Base-by-base conservation (phyloP, 202 grass and related monocot species). In the Elaeis oleifera region DNA sequence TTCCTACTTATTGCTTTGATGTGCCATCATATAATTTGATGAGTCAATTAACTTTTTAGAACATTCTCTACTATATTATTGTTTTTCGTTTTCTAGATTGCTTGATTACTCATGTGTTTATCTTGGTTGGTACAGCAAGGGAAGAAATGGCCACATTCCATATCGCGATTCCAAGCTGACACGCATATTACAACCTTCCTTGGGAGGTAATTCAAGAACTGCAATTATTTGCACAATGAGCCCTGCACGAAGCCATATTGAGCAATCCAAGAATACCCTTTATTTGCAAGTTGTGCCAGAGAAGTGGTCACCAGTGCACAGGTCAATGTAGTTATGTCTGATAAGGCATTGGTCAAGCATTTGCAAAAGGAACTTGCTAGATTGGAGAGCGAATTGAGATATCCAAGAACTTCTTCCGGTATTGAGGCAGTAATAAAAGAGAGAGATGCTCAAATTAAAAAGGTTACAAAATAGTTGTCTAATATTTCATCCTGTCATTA, bases 141-240 rank as follows among this genome's bases (percentile, higher is more conserved):
- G 79, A 61, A 90, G 76, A 32, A 95, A 79, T 67, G 78, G 72
- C 5, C 90, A 95, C 61, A 80, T 95, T 79, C 90, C 90, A 0
- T 95, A 90, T 58, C 80, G 90, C 79, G 90, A 95, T 74, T 95
- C 90, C 9, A 95, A 95, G 63, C 69, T 95, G 64, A 95, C 90
- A 49, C 77, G 90, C 19, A 90, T 95, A 79, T 71, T 95, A 50
- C 90, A 95, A 50, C 83, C 81, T 11, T 95, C 80, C 69, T 81
- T 95, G 75, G 90, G 90, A 57, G 90, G 90, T 53, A 95, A 95
- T 78, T 80, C 90, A 67, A 83, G 90, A 80, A 95, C 90, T 22
- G 90, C 80, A 4, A 84, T 95, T 65, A 90, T 95, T 23, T 95
- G 90, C 72, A 95, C 90, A 23, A 80, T 95, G 66, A 95, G 83